phyloP scores from a whole-genome alignment of 257 asterid genomes.

The Lycium ferocissimum region DNA sequence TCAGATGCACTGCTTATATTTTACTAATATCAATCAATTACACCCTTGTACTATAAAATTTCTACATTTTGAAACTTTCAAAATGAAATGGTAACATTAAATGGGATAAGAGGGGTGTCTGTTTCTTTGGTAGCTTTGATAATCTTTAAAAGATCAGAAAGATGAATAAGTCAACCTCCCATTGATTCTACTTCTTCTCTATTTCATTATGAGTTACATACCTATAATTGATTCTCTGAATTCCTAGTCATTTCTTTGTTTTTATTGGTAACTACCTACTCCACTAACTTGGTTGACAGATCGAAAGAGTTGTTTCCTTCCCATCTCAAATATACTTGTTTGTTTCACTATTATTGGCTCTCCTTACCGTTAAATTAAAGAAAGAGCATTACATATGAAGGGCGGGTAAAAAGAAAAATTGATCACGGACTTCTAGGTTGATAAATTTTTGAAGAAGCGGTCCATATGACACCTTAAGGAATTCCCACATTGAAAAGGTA shows the following conservation, averaged over 20 bases:
- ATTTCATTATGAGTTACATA: not conserved
- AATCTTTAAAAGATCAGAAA: not conserved
- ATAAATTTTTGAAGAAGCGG: not conserved
- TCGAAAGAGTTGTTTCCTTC: constrained; percentile 9
- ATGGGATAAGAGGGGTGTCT: too few relatives aligned
- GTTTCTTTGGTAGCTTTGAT: not conserved
- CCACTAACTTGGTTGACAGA: constrained; percentile 10
- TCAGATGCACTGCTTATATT: too few relatives aligned
- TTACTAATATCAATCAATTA: too few relatives aligned
- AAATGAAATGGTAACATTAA: too few relatives aligned
- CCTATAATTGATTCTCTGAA: not conserved
- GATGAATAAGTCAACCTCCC: not conserved
- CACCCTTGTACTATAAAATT: too few relatives aligned
- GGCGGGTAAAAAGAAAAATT: not conserved
- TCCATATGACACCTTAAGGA: not conserved
- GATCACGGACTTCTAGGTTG: not conserved
- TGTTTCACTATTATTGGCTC: not conserved
- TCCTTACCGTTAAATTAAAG: not conserved
- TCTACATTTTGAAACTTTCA: too few relatives aligned
- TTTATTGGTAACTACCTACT: not conserved
- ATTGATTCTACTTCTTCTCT: not conserved
- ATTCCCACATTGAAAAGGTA: not conserved
- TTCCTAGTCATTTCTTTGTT: not conserved
- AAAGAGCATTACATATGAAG: not conserved
- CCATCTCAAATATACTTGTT: not conserved